Conservation (phyloP, 257 asterid genomes). For the Schizonepeta tenuifolia region DNA sequence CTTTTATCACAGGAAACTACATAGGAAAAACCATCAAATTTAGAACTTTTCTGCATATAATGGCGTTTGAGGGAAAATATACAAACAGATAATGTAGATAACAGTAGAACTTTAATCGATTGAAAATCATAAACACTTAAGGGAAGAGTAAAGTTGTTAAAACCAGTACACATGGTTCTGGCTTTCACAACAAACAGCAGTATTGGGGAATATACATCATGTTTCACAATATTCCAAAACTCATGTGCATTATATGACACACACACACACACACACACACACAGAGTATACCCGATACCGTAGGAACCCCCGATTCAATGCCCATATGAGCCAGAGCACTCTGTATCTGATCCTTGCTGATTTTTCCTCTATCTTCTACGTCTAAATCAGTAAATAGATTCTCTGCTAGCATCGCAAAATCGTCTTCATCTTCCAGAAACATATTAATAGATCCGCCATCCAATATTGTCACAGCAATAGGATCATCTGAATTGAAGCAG, state of each 20-base stretch:
- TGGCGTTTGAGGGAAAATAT: not conserved
- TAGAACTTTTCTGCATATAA: not conserved
- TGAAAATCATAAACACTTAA: not conserved
- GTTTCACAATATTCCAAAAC: constrained; percentile 8
- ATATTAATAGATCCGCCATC: constrained; percentile 48
- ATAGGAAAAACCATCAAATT: not conserved
- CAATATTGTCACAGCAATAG: constrained; percentile 53
- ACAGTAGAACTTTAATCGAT: not conserved
- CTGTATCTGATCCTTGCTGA: constrained; percentile 50
- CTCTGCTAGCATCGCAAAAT: constrained; percentile 71
- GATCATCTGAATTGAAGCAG: constrained; percentile 47
- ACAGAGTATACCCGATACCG: constrained; percentile 49
- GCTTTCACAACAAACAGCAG: constrained; percentile 9
- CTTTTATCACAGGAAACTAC: not conserved
- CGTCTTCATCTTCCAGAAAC: constrained; percentile 69
- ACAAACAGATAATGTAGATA: not conserved
- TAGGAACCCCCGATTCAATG: constrained; percentile 62
- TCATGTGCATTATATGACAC: not conserved
- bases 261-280: not conserved
- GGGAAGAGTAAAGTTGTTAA: not conserved
- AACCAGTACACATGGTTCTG: not conserved
- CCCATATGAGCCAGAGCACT: constrained; percentile 61
- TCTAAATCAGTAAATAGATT: constrained; percentile 68
- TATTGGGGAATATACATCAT: constrained; percentile 10
- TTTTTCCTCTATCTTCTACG: constrained; percentile 59